Evolutionary conservation across 1,139 yeast species (phyloP).

Genomic region (Pichia inconspicua): DNA sequence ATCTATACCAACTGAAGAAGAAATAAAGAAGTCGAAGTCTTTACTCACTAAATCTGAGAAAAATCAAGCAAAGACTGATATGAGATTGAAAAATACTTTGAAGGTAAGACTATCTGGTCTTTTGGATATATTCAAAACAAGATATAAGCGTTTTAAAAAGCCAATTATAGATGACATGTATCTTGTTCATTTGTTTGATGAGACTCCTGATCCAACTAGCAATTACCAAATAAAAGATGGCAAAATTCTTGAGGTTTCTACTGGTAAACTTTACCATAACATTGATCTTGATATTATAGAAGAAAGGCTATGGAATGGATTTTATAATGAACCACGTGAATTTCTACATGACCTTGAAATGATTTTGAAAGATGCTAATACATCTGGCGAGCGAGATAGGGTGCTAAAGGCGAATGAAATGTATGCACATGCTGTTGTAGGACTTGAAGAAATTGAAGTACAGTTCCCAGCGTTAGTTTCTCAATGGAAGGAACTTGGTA

Average conservation of each 20-base stretch:
- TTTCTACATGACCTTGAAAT: conserved; percentile 75
- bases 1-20: conserved; percentile 4
- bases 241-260: conserved; percentile 64
- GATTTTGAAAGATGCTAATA: conserved; percentile 72
- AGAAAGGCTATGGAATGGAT: conserved; percentile 95
- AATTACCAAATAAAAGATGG: conserved; percentile 50
- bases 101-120: conserved; percentile 80
- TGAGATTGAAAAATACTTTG: conserved; percentile 72
- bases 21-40: not conserved
- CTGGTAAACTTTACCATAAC: conserved; percentile 68
- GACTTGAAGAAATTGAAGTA: conserved; percentile 78
- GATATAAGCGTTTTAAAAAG: conserved; percentile 84
- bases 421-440: conserved; percentile 94
- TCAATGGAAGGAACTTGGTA: conserved; percentile 69
- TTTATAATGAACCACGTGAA: conserved; percentile 86
- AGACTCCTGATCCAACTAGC: conserved; percentile 28
- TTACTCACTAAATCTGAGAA: conserved; percentile 40
- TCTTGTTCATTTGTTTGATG: conserved; percentile 72
- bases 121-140: conserved; percentile 79
- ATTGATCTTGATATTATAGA: conserved; percentile 94
- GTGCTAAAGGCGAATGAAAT: conserved; percentile 87
- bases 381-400: conserved; percentile 76
- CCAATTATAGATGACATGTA: conserved; percentile 78
- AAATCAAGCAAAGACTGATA: conserved; percentile 41
- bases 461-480: conserved; percentile 55